Base-by-base conservation (phyloP, 2,329 filamentous ascomycete genomes). In the Aspergillus intermedius region DNA sequence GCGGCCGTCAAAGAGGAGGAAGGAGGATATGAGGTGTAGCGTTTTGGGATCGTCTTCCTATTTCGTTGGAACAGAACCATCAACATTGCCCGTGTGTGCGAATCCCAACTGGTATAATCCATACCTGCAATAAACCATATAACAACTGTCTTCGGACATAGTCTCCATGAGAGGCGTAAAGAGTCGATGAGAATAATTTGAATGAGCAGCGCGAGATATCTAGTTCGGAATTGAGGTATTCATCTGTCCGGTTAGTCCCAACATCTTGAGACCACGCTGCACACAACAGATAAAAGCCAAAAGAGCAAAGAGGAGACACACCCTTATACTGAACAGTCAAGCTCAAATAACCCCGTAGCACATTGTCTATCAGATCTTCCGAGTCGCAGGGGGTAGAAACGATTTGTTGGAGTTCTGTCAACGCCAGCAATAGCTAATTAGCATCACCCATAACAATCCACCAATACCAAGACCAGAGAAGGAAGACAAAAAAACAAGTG, bases 91-190 rank as follows among this genome's bases (percentile, higher is more conserved):
- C n/a, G 5, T n/a, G 13, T 7, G 13, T 5, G 34, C 13, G 34
- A n/a, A 13, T n/a, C 34, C 12, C 34, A n/a, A 17, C 21, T 22
- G 13, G n/a, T 17, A 32, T 32, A 35, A 9, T 17, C n/a, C 66
- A 42, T 69, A 82, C 80, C 73, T 84, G 80, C 46, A 96, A 73
- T 46, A 98, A 76, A 66, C 89, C 91, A 70, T 95, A 90, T 56
- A 97, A 83, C 61, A 98, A 89, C 73, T 97, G 93, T 41, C 82
- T 87, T 54, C 91, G 87, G 54, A 97, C 87, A 70, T 98, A 97
- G 49, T 89, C 85, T 57, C 82, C 80, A 67, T 96, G 85, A 12
- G 77, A 70, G 22, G 73, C 70, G 68, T 94, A 98, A 41, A 97
- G 75, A 15, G 74, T 73, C 65, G 90, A 90, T 46, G 84, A 77